These are phyloP conservation scores for Apiospora aurea DNA, from an alignment of 2,329 filamentous ascomycete genomes.

Conservation along the genomic window DNA sequence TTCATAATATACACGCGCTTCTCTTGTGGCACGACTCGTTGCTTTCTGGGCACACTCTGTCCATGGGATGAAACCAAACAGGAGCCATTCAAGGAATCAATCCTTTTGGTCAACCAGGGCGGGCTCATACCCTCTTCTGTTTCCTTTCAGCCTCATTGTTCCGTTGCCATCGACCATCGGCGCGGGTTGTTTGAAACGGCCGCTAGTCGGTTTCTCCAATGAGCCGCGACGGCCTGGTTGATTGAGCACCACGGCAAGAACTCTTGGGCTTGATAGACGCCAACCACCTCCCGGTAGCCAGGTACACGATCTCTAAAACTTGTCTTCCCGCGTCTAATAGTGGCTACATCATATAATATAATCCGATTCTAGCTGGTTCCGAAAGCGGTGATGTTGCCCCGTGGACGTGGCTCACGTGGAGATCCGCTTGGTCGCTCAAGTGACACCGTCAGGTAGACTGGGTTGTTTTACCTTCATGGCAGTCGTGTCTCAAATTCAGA, in stretches of 20 bases:
- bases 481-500: constrained; percentile 23
- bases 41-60: constrained; percentile 1
- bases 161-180: constrained; percentile 1
- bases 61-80: constrained; percentile 14
- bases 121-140: constrained; percentile 13
- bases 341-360: constrained; percentile 7
- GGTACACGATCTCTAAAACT: background rate
- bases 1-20: constrained; percentile 4
- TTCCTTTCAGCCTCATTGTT: constrained; percentile 21
- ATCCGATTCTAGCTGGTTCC: constrained; percentile 11
- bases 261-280: background rate
- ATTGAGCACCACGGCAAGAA: background rate
- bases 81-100: constrained; percentile 18
- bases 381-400: constrained; percentile 21
- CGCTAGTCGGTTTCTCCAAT: constrained; percentile 16
- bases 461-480: constrained; percentile 22
- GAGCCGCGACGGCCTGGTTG: background rate
- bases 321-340: constrained; percentile 14
- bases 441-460: constrained; percentile 19
- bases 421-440: constrained; percentile 20
- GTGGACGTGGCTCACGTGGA: constrained; percentile 16
- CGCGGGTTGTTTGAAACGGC: constrained; percentile 14
- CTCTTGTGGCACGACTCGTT: background rate
- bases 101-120: constrained; percentile 1
- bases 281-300: constrained; percentile 10